Percentiles rank a stretch among this genome's conserved stretches.
These are phyloP conservation scores for Dipteronia dyeriana DNA, from an alignment of 345 rosid genomes.

Conservation along the genomic window DNA sequence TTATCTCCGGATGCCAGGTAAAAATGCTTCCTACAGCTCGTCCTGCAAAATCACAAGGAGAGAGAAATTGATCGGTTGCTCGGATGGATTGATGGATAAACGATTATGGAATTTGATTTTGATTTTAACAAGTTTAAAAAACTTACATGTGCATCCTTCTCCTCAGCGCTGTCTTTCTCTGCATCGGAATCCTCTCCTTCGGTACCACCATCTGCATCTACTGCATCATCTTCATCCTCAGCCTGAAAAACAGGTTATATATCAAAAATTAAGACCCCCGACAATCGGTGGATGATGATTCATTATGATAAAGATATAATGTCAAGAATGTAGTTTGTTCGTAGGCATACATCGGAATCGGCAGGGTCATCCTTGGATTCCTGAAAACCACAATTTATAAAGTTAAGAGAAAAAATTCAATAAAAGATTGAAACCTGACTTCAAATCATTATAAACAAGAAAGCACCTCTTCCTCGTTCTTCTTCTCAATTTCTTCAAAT, in stretches of 20 bases:
- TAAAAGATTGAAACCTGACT: neutral
- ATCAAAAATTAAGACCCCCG: slow-evolving; percentile 1
- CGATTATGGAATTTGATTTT: neutral
- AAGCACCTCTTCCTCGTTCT: slow-evolving; percentile 76
- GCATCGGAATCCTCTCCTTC: slow-evolving; percentile 39
- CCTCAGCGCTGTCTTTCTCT: slow-evolving; percentile 21
- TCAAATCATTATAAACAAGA: neutral
- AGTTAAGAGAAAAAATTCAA: slow-evolving; percentile 13
- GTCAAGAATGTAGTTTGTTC: neutral
- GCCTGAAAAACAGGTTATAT: slow-evolving; percentile 37
- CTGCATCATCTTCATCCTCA: slow-evolving; percentile 64
- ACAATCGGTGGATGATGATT: no score
- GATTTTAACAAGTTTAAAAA: neutral
- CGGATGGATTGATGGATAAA: no score
- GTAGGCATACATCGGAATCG: slow-evolving; percentile 74
- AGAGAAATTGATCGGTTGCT: neutral
- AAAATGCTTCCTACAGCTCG: slow-evolving; percentile 55
- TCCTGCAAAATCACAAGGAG: slow-evolving; percentile 44
- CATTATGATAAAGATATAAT: neutral
- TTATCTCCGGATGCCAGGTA: no score
- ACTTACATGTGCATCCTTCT: slow-evolving; percentile 44
- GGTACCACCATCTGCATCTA: slow-evolving; percentile 37
- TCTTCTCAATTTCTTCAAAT: slow-evolving; percentile 90
- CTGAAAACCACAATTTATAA: slow-evolving; percentile 32
- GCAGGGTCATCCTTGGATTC: slow-evolving; percentile 62